These are phyloP conservation scores for Schoenoplectus tabernaemontani DNA, from an alignment of 202 grass and related monocot species.

Conservation along the genomic window DNA sequence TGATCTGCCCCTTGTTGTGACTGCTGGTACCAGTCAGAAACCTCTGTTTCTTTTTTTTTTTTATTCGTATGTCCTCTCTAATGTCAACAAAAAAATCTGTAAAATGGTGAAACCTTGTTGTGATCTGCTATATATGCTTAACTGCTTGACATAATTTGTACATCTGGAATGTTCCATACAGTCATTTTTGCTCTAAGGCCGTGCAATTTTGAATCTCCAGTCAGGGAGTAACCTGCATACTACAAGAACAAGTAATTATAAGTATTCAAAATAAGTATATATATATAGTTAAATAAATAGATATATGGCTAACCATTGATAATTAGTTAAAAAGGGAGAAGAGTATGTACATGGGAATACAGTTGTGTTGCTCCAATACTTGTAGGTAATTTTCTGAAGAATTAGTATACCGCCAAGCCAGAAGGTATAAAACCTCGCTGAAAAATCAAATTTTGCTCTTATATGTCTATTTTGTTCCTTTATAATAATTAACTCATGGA, in stretches of 20 bases:
- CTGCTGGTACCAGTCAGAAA: no score
- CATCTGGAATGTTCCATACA: no score
- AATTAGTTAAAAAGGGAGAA: not conserved
- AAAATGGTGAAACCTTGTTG: no score
- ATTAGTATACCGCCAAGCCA: not conserved
- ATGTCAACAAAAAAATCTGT: no score
- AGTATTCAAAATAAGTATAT: not conserved
- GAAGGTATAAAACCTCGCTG: not conserved
- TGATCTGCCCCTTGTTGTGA: no score
- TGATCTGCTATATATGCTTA: no score
- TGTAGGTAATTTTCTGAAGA: not conserved
- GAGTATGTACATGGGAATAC: not conserved
- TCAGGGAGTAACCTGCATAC: not conserved
- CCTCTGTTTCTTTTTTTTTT: no score
- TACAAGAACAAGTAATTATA: not conserved
- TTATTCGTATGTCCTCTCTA: no score
- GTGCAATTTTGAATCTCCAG: not conserved
- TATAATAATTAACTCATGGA: not conserved
- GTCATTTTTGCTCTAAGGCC: no score
- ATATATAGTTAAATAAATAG: not conserved
- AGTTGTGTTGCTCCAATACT: not conserved
- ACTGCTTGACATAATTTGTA: no score
- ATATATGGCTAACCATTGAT: not conserved
- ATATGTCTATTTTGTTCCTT: no score
- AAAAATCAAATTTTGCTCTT: not conserved